These are phyloP conservation scores for Pestalotiopsis sp. DNA, from an alignment of 2,329 filamentous ascomycete species.

Conservation along the genomic window DNA sequence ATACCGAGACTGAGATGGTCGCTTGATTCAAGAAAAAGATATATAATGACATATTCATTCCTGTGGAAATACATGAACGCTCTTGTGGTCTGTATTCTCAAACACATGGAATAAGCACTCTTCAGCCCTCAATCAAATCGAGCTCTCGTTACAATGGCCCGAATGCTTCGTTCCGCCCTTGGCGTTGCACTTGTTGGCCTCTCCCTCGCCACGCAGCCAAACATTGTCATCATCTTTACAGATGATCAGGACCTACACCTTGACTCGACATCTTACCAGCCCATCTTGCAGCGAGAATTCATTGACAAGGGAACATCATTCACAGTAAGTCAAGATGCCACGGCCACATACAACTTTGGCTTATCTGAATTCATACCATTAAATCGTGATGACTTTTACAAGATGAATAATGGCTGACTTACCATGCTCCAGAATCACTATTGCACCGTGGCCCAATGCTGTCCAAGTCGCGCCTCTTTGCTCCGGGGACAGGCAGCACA, in stretches of 20 bases:
- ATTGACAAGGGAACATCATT: conserved; percentile 26
- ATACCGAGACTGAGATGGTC: neutral
- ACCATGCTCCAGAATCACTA: conserved; percentile 24
- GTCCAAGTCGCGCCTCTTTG: conserved; percentile 26
- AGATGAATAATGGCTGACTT: neutral
- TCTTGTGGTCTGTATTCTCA: neutral
- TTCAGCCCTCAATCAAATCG: too few relatives aligned
- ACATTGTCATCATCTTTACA: conserved; percentile 28
- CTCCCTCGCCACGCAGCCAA: conserved; percentile 12
- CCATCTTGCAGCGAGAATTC: conserved; percentile 23
- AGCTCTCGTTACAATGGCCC: neutral
- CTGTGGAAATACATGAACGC: too few relatives aligned
- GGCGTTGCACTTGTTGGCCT: neutral
- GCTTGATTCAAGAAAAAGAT: too few relatives aligned
- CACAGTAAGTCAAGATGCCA: neutral
- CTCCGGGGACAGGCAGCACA: conserved; percentile 28
- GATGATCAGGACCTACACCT: conserved; percentile 30
- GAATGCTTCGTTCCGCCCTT: neutral
- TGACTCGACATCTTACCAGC: conserved; percentile 17
- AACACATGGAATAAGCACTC: neutral
- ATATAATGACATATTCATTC: neutral
- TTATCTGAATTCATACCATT: too few relatives aligned
- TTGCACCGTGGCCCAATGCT: conserved; percentile 30
- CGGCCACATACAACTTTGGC: too few relatives aligned
- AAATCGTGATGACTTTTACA: too few relatives aligned